Evolutionary conservation across 352 stramenopile species (phyloP), one percentile per base, ranked within the genome.

Genomic region (Globisporangium rhizosaccharum): DNA sequence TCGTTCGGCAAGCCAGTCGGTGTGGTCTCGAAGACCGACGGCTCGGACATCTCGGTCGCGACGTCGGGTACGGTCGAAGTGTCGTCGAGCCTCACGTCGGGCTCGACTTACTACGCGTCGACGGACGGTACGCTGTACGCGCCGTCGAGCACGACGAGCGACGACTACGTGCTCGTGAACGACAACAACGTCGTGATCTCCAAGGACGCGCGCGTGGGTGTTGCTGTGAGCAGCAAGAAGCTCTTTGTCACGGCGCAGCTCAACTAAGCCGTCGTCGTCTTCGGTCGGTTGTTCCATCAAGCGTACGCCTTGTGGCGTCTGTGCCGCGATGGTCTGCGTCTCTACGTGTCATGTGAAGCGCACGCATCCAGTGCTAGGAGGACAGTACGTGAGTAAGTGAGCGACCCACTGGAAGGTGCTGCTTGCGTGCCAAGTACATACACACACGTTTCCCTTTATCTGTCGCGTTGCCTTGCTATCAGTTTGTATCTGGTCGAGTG

Each of bases 131-230:
- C 70, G 51, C 59, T 90, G 20, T 90, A 87, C 60, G 58, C 72
- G 41, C 62, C 76, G 0, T 75, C 76, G 44, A 78, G 58, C 54
- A 72, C 61, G 25, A 78, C 81, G 12, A 71, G 63, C 51, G 75
- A 82, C 62, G 63, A 75, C 14, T 90, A 79, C 56, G 74, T 90
- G 56, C 73, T 88, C 46, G 82, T 73, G 51, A 68, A 82, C 53
- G 76, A 83, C 63, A 85, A 90, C 73, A 85, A 61, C 57, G 61
- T 90, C 37, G 76, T 92, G 51, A 73, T 90, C 56, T 90, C 82
- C 54, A 90, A 89, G 67, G 80, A 90, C 53, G 70, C 79, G 18
- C 69, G 87, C 28, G 79, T 92, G 12, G 80, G 82, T 50, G 71
- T 90, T 23, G 82, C 82, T 48, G 63, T 92, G 54, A 78, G 73